Percentiles rank a stretch among this genome's conserved stretches.
These are phyloP conservation scores for Tuber microsphaerosporum DNA, from an alignment of 495 filamentous ascomycete genomes.

Conservation along the genomic window DNA sequence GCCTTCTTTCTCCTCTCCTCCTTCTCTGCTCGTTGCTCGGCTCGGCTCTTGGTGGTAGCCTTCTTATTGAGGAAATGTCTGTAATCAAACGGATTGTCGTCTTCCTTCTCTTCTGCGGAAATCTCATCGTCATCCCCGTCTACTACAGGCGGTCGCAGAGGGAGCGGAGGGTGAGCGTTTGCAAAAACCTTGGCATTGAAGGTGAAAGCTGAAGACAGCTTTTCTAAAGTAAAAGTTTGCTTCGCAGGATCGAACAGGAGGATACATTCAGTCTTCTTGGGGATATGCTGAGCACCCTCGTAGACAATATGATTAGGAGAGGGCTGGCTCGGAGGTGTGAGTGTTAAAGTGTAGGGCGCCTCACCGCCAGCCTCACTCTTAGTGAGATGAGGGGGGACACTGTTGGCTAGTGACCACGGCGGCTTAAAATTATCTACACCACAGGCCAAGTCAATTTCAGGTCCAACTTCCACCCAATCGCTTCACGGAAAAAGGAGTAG, in stretches of 20 bases:
- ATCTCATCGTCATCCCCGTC: constrained; percentile 37
- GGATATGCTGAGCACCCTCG: constrained; percentile 25
- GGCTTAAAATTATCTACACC: constrained; percentile 31
- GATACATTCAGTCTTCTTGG: constrained; percentile 36
- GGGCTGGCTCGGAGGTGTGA: constrained; percentile 19
- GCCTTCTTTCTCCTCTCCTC: constrained; percentile 35
- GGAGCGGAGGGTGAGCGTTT: constrained; percentile 30
- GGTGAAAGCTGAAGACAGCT: constrained; percentile 33
- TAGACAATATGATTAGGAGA: constrained; percentile 18
- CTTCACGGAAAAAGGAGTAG: neutral
- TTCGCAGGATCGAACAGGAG: constrained; percentile 37
- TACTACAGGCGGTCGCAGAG: constrained; percentile 24
- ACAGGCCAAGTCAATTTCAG: neutral
- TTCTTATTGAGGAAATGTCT: constrained; percentile 41
- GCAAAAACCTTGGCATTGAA: constrained; percentile 39
- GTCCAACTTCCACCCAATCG: neutral
- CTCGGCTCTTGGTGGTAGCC: constrained; percentile 32
- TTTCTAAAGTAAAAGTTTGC: constrained; percentile 39
- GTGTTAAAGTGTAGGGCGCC: constrained; percentile 27
- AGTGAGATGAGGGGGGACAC: constrained; percentile 24
- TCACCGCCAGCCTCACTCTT: constrained; percentile 30
- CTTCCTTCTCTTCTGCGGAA: constrained; percentile 29
- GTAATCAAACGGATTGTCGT: constrained; percentile 39
- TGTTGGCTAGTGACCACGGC: constrained; percentile 15
- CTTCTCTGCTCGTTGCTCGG: constrained; percentile 33